These are phyloP conservation scores for Aspergillus ochraceoroseus DNA, from an alignment of 2,329 filamentous ascomycete species.

Conservation along the genomic window DNA sequence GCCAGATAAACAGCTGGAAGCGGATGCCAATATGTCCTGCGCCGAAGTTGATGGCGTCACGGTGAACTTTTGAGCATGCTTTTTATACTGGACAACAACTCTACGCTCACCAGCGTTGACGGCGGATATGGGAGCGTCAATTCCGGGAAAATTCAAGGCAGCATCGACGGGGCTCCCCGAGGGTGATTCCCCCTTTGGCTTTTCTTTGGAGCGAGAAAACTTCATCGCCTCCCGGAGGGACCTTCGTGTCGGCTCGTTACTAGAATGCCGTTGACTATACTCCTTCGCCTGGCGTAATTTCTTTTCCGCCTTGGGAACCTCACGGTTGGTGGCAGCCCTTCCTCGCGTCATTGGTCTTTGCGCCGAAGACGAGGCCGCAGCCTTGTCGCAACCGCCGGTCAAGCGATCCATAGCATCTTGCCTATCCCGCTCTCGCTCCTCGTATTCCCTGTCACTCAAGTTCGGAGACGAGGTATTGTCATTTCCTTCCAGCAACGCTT, in stretches of 20 bases:
- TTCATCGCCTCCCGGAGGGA: conserved; percentile 33
- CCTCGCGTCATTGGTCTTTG: conserved; percentile 14
- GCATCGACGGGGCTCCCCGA: conserved; percentile 14
- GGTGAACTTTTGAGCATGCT: conserved; percentile 64
- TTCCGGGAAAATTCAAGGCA: conserved; percentile 46
- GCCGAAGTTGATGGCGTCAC: conserved; percentile 70
- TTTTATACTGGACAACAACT: conserved; percentile 68
- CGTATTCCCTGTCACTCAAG: conserved; percentile 12
- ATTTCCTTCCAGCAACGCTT: conserved; percentile 1
- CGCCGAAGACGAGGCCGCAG: conserved; percentile 2
- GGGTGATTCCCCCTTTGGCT: conserved; percentile 3
- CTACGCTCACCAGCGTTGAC: conserved; percentile 72
- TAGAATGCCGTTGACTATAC: conserved; percentile 11
- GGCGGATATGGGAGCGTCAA: conserved; percentile 73
- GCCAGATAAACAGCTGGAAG: conserved; percentile 59
- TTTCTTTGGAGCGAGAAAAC: conserved; percentile 19
- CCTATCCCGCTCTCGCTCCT: conserved; percentile 27
- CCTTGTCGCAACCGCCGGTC: conserved; percentile 25
- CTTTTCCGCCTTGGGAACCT: conserved; percentile 4
- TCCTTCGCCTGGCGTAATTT: not conserved
- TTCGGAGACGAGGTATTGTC: not conserved
- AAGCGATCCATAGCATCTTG: conserved; percentile 34
- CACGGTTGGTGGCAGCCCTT: conserved; percentile 12
- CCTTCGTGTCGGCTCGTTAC: conserved; percentile 23
- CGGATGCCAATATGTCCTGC: conserved; percentile 65